Conservation (phyloP, 495 filamentous ascomycete species). For the Annulohypoxylon stygium region DNA sequence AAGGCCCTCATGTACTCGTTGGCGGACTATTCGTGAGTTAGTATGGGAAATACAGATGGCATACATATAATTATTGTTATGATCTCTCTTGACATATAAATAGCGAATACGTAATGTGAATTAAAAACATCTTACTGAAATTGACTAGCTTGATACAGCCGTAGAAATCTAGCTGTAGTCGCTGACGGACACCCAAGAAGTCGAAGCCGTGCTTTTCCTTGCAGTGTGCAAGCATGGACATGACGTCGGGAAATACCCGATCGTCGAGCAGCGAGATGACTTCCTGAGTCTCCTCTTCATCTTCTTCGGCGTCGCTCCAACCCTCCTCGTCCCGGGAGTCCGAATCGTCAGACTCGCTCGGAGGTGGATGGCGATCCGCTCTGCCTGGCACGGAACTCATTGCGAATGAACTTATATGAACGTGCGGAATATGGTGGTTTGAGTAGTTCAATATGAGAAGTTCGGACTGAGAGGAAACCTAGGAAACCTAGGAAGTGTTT, state of each 20-base stretch:
- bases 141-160: constrained; percentile 88
- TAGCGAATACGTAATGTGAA: not conserved
- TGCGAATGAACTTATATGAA: not conserved
- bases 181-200: constrained; percentile 72
- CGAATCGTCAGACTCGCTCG: constrained; percentile 44
- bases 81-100: not conserved
- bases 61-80: not conserved
- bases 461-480: not conserved
- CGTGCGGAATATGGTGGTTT: not conserved
- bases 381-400: constrained; percentile 37
- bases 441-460: constrained; percentile 3
- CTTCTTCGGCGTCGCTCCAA: constrained; percentile 81
- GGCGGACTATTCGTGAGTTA: constrained; percentile 53
- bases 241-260: constrained; percentile 72
- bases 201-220: constrained; percentile 80
- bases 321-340: constrained; percentile 67
- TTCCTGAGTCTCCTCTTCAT: constrained; percentile 69
- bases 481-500: not conserved
- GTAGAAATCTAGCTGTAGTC: constrained; percentile 82
- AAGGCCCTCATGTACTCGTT: constrained; percentile 60
- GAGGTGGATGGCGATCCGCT: constrained; percentile 16
- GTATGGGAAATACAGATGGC: not conserved
- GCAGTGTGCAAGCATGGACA: constrained; percentile 78
- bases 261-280: constrained; percentile 80
- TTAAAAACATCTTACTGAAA: constrained; percentile 63